A percentile compares a stretch with the other conserved stretches of the same genome.
These are phyloP conservation scores for Sugiyamaella floridensis DNA, from an alignment of 805 yeast genomes.

Conservation along the genomic window DNA sequence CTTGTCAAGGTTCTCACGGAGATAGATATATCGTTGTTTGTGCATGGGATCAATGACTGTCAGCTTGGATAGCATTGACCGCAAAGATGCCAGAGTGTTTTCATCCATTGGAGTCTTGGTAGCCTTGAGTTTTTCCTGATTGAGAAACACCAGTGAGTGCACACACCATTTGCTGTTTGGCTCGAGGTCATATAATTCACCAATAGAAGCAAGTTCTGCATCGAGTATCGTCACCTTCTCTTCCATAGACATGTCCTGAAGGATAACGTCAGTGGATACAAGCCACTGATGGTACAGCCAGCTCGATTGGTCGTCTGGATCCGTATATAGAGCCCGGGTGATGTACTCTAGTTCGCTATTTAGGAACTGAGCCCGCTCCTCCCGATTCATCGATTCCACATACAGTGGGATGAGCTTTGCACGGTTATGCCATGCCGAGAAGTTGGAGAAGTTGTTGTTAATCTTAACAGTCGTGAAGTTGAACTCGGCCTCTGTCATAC, in stretches of 20 bases:
- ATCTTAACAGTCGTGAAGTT: slow-evolving; percentile 72
- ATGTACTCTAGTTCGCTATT: slow-evolving; percentile 57
- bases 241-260: slow-evolving; percentile 24
- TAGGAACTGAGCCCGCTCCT: slow-evolving; percentile 35
- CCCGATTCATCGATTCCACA: slow-evolving; percentile 2
- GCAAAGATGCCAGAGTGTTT: slow-evolving; percentile 24
- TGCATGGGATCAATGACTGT: slow-evolving; percentile 26
- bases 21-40: slow-evolving; percentile 20
- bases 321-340: slow-evolving; percentile 82
- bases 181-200: slow-evolving; percentile 67
- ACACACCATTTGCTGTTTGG: slow-evolving; percentile 70
- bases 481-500: slow-evolving; percentile 48
- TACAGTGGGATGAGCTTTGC: slow-evolving; percentile 53
- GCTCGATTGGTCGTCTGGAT: slow-evolving; percentile 87
- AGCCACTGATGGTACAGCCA: slow-evolving; percentile 91
- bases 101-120: slow-evolving; percentile 8
- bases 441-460: slow-evolving; percentile 79
- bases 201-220: slow-evolving; percentile 42
- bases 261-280: slow-evolving; percentile 31
- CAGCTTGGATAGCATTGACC: slow-evolving; percentile 29
- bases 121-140: slow-evolving; percentile 20
- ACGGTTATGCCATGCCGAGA: slow-evolving; percentile 93
- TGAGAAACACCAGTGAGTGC: slow-evolving; percentile 47
- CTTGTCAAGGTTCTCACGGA: slow-evolving; percentile 2
- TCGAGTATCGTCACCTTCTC: slow-evolving; percentile 37